Percentiles rank a stretch among this genome's conserved stretches.
phyloP scores from a whole-genome alignment of 108 stramenopile species.

The Nitzschia sp. region DNA sequence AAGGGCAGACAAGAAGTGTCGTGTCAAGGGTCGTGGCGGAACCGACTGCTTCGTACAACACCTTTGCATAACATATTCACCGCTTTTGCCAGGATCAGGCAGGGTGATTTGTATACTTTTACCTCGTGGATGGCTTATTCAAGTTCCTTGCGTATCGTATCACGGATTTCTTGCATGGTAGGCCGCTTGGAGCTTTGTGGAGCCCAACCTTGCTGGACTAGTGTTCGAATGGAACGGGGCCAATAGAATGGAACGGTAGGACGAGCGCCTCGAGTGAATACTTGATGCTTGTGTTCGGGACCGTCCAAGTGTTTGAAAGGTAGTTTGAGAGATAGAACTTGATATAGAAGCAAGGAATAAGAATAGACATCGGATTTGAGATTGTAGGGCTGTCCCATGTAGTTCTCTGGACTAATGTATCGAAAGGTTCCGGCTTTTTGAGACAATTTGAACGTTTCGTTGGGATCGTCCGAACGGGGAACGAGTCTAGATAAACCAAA shows the following conservation, averaged over 20 bases:
- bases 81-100: neutral
- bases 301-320: neutral
- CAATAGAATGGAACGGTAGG: slow-evolving; percentile 3
- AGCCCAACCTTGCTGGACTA: slow-evolving; percentile 13
- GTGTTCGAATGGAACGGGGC: neutral
- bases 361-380: slow-evolving; percentile 52
- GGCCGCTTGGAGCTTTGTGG: slow-evolving; percentile 10
- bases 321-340: slow-evolving; percentile 37
- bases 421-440: slow-evolving; percentile 14
- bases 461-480: slow-evolving; percentile 14
- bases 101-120: neutral
- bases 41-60: slow-evolving; percentile 7
- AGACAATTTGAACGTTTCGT: slow-evolving; percentile 31
- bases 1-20: too few species aligned
- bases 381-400: slow-evolving; percentile 36
- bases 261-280: slow-evolving; percentile 1
- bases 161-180: slow-evolving; percentile 16
- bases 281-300: neutral
- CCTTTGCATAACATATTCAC: neutral
- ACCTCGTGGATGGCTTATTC: neutral
- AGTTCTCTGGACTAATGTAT: slow-evolving; percentile 59
- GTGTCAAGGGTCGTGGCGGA: too few species aligned
- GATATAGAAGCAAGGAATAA: slow-evolving; percentile 42
- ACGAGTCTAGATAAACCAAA: slow-evolving; percentile 41
- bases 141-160: neutral